Conservation (phyloP, 192 early-diverging fungal species). For the Rhizophagus sp. region DNA sequence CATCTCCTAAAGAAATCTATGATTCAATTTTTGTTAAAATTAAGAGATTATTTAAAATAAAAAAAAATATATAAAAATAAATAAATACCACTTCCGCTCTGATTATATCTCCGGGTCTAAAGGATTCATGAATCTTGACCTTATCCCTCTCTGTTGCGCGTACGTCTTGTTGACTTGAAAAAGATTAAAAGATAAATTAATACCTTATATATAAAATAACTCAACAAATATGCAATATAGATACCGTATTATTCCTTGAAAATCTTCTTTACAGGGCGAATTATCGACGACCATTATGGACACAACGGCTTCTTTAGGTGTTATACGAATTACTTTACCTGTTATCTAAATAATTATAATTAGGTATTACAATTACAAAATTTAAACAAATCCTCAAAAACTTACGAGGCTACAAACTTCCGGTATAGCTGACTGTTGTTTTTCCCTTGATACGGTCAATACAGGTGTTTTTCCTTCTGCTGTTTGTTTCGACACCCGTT, state of each 20-base stretch:
- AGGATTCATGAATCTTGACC: constrained; percentile 87
- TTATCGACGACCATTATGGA: constrained; percentile 90
- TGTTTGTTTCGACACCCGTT: not conserved
- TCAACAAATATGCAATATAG: not conserved
- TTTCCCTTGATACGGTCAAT: constrained; percentile 61
- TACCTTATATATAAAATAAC: not conserved
- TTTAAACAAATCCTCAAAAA: not conserved
- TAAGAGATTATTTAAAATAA: not conserved
- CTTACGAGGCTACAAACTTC: constrained; percentile 66
- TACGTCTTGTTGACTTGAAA: constrained; percentile 80
- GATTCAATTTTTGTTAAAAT: not conserved
- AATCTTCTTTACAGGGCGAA: constrained; percentile 80
- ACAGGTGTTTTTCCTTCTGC: constrained; percentile 27
- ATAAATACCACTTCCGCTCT: constrained; percentile 62
- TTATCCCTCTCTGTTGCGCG: constrained; percentile 93
- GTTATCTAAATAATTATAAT: constrained; percentile 52
- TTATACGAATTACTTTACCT: constrained; percentile 89
- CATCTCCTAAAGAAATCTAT: constrained; percentile 91
- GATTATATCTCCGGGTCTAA: constrained; percentile 93
- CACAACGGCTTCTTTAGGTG: constrained; percentile 81
- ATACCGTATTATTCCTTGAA: constrained; percentile 82
- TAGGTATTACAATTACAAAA: not conserved
- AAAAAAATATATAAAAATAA: not conserved
- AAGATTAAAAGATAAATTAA: not conserved
- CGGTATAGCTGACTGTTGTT: constrained; percentile 72